phyloP scores from a whole-genome alignment of 2,329 filamentous ascomycete species.

The Aspergillus hortae region DNA sequence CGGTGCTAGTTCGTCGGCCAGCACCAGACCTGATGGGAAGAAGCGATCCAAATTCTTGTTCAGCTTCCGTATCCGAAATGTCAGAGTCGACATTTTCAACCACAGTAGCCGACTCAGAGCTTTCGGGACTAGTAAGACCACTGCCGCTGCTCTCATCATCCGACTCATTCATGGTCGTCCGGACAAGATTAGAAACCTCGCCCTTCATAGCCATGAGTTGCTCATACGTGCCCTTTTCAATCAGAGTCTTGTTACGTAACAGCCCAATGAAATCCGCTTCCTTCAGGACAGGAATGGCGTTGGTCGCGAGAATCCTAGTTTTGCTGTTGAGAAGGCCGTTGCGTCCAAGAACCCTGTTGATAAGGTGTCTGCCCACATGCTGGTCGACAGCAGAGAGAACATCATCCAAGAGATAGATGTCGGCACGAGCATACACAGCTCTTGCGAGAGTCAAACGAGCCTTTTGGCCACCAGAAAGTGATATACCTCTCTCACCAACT shows the following conservation, averaged over 20 bases:
- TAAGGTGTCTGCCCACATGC: constrained; percentile 91
- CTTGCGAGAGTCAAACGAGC: constrained; percentile 86
- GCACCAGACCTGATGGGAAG: constrained; percentile 69
- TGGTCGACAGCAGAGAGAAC: constrained; percentile 96
- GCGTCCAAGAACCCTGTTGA: constrained; percentile 86
- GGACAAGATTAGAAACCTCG: constrained; percentile 79
- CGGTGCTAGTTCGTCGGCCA: constrained; percentile 63
- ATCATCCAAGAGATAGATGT: constrained; percentile 92
- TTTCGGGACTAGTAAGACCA: constrained; percentile 67
- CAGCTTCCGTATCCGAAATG: constrained; percentile 54
- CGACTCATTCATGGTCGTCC: constrained; percentile 57
- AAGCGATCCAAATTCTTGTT: constrained; percentile 72
- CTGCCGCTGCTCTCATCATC: constrained; percentile 49
- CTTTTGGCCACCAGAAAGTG: constrained; percentile 92
- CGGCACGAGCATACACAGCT: constrained; percentile 94
- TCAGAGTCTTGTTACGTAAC: constrained; percentile 74
- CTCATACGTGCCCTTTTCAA: constrained; percentile 85
- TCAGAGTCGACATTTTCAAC: constrained; percentile 49
- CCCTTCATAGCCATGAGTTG: constrained; percentile 93
- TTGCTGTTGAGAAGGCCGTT: constrained; percentile 79
- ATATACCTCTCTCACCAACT: constrained; percentile 95
- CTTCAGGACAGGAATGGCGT: constrained; percentile 85
- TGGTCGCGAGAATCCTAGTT: constrained; percentile 89
- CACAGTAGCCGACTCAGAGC: constrained; percentile 54
- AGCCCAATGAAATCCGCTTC: constrained; percentile 87